Percentiles rank a stretch among this genome's conserved stretches.
Conservation (phyloP, 202 grass and related monocot genomes). For the Thinopyrum obtusiflorum region DNA sequence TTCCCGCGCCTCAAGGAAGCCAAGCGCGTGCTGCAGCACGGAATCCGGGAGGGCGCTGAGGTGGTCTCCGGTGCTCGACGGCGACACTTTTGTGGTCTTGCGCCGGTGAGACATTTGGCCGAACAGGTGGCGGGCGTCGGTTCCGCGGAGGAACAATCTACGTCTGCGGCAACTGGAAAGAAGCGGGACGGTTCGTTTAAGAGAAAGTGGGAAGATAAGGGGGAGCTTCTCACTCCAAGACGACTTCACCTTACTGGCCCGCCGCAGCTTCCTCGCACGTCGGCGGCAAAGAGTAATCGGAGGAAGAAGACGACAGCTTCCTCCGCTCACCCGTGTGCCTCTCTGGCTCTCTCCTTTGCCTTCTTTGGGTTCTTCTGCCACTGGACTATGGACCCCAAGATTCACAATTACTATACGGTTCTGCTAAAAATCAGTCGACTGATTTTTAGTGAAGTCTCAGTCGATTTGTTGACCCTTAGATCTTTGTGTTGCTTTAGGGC, state of each 20-base stretch:
- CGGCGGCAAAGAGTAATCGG: no score
- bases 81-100: background rate
- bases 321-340: no score
- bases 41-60: background rate
- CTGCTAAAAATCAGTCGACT: no score
- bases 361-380: no score
- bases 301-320: no score
- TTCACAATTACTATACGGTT: no score
- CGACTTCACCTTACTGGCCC: background rate
- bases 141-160: no score
- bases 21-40: background rate
- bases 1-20: background rate
- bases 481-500: no score
- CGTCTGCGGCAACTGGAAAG: background rate
- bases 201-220: background rate
- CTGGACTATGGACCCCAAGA: no score
- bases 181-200: background rate
- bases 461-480: no score
- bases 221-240: background rate
- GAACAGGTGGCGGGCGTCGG: slow-evolving; percentile 9
- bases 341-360: no score
- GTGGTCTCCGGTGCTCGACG: background rate
- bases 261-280: slow-evolving; percentile 47
- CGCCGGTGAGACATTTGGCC: background rate
- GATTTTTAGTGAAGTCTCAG: no score